Evolutionary conservation across 129 eudicot species (phyloP).

Genomic region (Artemisia tridentata): DNA sequence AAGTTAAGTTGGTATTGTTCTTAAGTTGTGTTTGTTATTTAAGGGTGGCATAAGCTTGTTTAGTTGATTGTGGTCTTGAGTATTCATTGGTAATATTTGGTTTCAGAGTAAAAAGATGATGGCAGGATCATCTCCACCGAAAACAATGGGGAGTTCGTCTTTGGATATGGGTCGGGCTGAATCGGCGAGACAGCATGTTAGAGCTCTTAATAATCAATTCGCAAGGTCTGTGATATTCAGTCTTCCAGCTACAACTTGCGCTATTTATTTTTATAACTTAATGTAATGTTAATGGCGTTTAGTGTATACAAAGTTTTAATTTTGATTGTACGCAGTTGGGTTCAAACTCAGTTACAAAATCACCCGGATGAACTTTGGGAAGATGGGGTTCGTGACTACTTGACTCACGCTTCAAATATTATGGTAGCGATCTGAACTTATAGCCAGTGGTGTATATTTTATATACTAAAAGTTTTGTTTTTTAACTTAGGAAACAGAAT

Average conservation of each 20-base stretch:
- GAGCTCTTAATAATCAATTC: conserved; percentile 93
- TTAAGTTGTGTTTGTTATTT: too few relatives aligned
- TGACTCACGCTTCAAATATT: conserved; percentile 70
- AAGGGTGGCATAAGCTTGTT: too few relatives aligned
- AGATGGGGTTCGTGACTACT: conserved; percentile 83
- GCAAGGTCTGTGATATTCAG: conserved; percentile 62
- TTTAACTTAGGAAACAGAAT: background rate
- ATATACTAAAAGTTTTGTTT: background rate
- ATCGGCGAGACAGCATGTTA: conserved; percentile 79
- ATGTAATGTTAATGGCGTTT: background rate
- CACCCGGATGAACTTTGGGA: conserved; percentile 99
- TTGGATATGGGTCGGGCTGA: conserved; percentile 67
- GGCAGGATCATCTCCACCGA: conserved; percentile 53
- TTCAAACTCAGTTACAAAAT: conserved; percentile 71
- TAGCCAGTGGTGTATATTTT: background rate
- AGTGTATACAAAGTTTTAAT: background rate
- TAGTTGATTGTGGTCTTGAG: too few relatives aligned
- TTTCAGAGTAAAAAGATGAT: conserved; percentile 63
- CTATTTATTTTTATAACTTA: too few relatives aligned
- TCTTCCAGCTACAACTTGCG: conserved; percentile 8
- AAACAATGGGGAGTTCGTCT: conserved; percentile 33
- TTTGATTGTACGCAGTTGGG: conserved; percentile 67
- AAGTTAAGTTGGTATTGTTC: too few relatives aligned
- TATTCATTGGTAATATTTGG: conserved; percentile 13
- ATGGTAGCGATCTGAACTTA: conserved; percentile 47